Conservation (phyloP, 306 rosid genomes). For the Casuarina equisetifolia region DNA sequence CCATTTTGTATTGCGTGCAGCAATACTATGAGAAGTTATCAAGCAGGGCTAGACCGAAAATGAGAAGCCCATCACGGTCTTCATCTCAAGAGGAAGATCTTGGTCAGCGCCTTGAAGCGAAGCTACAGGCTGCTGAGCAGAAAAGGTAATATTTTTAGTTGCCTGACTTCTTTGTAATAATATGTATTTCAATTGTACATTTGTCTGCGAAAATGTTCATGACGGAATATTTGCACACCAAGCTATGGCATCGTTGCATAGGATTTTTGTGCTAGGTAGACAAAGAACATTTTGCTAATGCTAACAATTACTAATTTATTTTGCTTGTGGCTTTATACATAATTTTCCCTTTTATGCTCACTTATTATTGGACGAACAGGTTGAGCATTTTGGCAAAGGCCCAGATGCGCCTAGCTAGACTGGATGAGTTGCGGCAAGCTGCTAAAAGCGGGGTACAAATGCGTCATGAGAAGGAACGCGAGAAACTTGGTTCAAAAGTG, state of each 20-base stretch:
- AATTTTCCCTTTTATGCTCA: slow-evolving; percentile 12
- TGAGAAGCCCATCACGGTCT: slow-evolving; percentile 68
- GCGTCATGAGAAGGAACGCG: slow-evolving; percentile 69
- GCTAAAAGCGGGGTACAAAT: slow-evolving; percentile 74
- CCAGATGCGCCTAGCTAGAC: slow-evolving; percentile 81
- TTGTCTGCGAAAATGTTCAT: neutral
- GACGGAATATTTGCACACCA: neutral
- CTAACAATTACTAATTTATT: neutral
- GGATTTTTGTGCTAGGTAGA: neutral
- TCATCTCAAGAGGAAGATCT: slow-evolving; percentile 75
- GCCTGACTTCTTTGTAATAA: neutral
- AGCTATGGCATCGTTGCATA: neutral
- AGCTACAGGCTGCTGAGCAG: slow-evolving; percentile 88
- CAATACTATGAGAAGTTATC: slow-evolving; percentile 72
- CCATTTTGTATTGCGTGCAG: slow-evolving; percentile 41
- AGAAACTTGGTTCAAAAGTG: slow-evolving; percentile 72
- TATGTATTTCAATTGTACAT: neutral
- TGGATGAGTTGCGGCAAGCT: slow-evolving; percentile 85
- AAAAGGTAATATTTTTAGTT: slow-evolving; percentile 54
- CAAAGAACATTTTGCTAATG: neutral
- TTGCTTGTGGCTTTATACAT: neutral
- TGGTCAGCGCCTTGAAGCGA: slow-evolving; percentile 87
- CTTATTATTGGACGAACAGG: slow-evolving; percentile 51
- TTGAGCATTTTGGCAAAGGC: slow-evolving; percentile 71
- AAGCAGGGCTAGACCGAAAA: slow-evolving; percentile 85